Evolutionary conservation across 345 rosid genomes (phyloP), one percentile per base, ranked within the genome.

Genomic region (Erucastrum elatum): DNA sequence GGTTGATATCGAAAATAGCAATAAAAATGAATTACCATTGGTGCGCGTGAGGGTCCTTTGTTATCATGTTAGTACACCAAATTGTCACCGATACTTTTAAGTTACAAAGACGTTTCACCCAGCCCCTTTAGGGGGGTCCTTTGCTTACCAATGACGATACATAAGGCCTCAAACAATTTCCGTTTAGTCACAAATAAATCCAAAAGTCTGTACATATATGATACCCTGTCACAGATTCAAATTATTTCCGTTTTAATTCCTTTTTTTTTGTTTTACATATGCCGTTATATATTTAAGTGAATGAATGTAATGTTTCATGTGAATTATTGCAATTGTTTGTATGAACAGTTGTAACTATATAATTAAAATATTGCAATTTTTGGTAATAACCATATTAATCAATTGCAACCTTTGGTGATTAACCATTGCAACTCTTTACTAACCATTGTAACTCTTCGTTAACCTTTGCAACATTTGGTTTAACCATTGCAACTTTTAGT

Each of bases 21-120:
- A 0, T 0, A 31, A 17, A 39, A 16, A 8, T 12, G 35, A 74
- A 77, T 63, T 49, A 63, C 3, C 12, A 77, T 17, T 21, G 76
- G 51, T 78, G 49, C 21, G 46, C 44, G 51, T 64, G 71, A 44
- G 13, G 77, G 77, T 44, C 77, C 81, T 53, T 65, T 25, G 77
- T 78, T 71, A 65, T 78, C 53, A 72, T 78, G 72, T 64, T 66
- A 12, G 64, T 55, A 11, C 33, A 77, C 81, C 66, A 77, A 58
- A 66, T 66, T 74, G 67, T 26, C 26, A 15, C 26, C 26, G 16
- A 53, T 51, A 15, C 82, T 79, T 79, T 79, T 73, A 79, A 73
- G 74, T 73, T 79, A 79, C 82, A 78, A 30, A 29, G 81, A 78
- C 81, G 15, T 72, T 78, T 78, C 68, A 72, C 68, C 81, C 67